Evolutionary conservation across 805 yeast genomes (phyloP), one percentile per base, ranked within the genome.

Genomic region (Komagataella pastoris): DNA sequence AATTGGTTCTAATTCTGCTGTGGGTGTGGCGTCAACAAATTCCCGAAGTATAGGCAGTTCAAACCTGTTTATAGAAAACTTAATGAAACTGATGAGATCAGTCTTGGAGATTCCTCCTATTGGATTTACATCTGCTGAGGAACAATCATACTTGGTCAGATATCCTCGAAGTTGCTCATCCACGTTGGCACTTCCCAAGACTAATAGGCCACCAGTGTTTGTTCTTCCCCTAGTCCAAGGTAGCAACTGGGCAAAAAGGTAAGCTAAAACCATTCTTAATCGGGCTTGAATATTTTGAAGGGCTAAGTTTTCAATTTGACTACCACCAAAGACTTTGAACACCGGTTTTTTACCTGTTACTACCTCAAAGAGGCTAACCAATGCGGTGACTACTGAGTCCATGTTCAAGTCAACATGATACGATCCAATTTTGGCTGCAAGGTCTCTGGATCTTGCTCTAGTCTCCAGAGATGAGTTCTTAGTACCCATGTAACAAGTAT

Each of bases 41-140:
- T 81, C 85, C 47, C 75, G 68, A 56, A 93, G 71, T 19, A 93
- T 76, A 3, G 97, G 96, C 61, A 91, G 63, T 1, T 85, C 75
- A 63, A 85, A 91, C 51, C 77, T 72, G 6, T 61, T 64, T 36
- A 79, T 74, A 0, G 97, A 88, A 78, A 88, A 93, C 2, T 73
- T 79, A 50, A 93, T 93, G 60, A 95, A 93, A 50, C 77, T 73
- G 63, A 88, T 89, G 63, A 93, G 71, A 62, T 95, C 99, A 0
- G 89, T 88, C 64, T 93, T 93, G 14, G 99, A 91, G 47, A 93
- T 88, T 43, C 97, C 96, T n/a, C 99, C 99, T 58, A 93, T 95
- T 24, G 99, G 99, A 63, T 93, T 93, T 54, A 93, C 79, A 69
- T 93, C 99, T 1, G 99, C 99, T 17, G 95, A 83, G 3, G 98